Percentiles rank a stretch among this genome's conserved stretches.
Conservation (phyloP, 129 eudicot species). For the Smallanthus sonchifolius region DNA sequence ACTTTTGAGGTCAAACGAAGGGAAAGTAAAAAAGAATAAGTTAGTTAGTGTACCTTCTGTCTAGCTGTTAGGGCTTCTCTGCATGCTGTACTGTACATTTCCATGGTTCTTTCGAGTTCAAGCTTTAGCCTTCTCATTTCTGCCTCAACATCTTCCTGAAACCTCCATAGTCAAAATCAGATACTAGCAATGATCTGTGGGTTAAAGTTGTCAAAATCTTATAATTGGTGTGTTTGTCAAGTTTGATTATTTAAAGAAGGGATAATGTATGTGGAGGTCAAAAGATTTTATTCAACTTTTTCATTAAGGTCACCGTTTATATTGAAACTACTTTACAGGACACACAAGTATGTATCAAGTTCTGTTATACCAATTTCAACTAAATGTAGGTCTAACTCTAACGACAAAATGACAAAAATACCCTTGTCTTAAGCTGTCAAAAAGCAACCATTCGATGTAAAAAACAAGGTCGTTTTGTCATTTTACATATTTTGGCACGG, state of each 20-base stretch:
- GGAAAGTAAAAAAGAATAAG: background rate
- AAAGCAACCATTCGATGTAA: no score
- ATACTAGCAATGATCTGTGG: background rate
- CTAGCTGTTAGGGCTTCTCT: constrained; percentile 71
- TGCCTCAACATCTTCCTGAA: constrained; percentile 77
- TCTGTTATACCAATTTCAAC: no score
- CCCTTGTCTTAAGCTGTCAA: no score
- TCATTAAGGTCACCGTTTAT: no score
- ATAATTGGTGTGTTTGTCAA: background rate
- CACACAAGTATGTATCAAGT: no score
- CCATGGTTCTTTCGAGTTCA: constrained; percentile 75
- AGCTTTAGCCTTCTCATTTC: constrained; percentile 73
- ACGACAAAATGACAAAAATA: no score
- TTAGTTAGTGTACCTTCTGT: constrained; percentile 45
- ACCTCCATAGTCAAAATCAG: background rate
- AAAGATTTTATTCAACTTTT: no score
- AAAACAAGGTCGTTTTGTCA: no score
- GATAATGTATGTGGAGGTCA: no score
- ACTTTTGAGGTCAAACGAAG: background rate
- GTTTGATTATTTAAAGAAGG: background rate
- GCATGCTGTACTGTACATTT: constrained; percentile 81
- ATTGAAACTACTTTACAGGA: no score
- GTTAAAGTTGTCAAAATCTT: background rate
- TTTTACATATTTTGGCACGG: no score
- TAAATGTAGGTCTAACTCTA: no score